Evolutionary conservation across 1,284 basidiomycete genomes (phyloP), one percentile per base, ranked within the genome.

Genomic region (Microbotryum scabiosae): DNA sequence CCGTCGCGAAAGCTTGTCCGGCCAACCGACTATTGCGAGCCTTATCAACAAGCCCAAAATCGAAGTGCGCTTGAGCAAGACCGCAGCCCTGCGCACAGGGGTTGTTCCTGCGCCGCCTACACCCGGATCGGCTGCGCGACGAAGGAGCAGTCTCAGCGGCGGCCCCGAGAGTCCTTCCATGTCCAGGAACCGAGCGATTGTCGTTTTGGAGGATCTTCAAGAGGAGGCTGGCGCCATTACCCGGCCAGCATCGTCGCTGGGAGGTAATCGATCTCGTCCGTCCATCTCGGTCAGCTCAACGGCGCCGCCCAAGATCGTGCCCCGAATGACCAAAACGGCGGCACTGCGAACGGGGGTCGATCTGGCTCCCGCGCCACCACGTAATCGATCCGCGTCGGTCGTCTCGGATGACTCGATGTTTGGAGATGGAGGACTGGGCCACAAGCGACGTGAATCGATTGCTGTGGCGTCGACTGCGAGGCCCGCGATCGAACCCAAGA

Each of bases 361-460:
- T 6, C 23, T 26, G 16, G 32, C 8, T 32, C 57, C 45, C 55
- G 49, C 23, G 41, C 50, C 41, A 18, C 51, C 6, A 59, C 32
- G 20, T 46, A 26, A 18, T 30, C 25, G 6, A 43, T 50, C n/a
- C 48, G 21, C 16, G 36, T 47, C 36, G 73, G 66, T 64, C 30
- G 82, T 79, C 0, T 89, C 87, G 67, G 85, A 87, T 0, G 86
- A 41, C 16, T 18, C 36, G 36, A 41, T 9, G 36, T 12, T 18
- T 41, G 16, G 16, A 41, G 36, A 18, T 41, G 36, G 86, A 43
- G 83, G 88, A 2, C 87, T 87, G 2, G 88, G 88, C 1, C 87
- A 89, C 71, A 89, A 88, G 75, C 78, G 87, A 58, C 76, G 85
- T 43, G 85, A 87, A 72, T 81, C 81, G 14, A 83, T 90, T 64